phyloP scores from a whole-genome alignment of 1,284 basidiomycete genomes.

The Pseudozyma thailandica region DNA sequence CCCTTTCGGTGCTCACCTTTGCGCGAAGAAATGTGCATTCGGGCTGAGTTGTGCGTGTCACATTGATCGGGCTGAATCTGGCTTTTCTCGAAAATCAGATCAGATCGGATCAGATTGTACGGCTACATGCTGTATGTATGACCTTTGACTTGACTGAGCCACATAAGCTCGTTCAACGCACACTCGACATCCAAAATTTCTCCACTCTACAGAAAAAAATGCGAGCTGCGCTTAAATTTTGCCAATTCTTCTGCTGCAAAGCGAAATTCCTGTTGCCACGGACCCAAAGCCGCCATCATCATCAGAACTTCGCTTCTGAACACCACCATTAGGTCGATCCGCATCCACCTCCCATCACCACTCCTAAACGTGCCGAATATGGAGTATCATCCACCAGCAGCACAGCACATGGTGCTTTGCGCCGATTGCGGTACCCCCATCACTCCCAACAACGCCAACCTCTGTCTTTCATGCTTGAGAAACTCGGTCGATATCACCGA shows the following conservation, averaged over 20 bases:
- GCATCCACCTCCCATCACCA: background rate
- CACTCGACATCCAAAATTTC: constrained; percentile 35
- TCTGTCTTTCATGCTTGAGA: constrained; percentile 89
- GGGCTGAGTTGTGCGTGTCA: constrained; percentile 6
- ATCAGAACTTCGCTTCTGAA: background rate
- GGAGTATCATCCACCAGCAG: constrained; percentile 61
- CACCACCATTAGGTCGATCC: background rate
- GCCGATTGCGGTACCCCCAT: constrained; percentile 82
- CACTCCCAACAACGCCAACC: constrained; percentile 92
- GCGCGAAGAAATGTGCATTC: constrained; percentile 1
- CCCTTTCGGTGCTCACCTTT: constrained; percentile 13
- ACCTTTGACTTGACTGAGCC: constrained; percentile 13
- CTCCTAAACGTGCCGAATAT: constrained; percentile 19
- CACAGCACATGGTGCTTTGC: constrained; percentile 68
- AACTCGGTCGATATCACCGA: constrained; percentile 97
- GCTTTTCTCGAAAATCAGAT: too few species aligned
- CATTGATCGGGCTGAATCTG: constrained; percentile 25
- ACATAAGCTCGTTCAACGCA: too few species aligned
- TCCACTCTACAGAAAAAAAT: constrained; percentile 24
- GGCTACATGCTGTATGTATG: too few species aligned
- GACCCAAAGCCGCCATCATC: background rate
- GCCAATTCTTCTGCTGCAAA: background rate
- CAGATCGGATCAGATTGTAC: too few species aligned
- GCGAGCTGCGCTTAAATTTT: constrained; percentile 23
- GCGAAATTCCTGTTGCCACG: constrained; percentile 11